A percentile compares a stretch with the other conserved stretches of the same genome.
Evolutionary conservation across 495 filamentous ascomycete species (phyloP).

Genomic region (Copromyces sp.): DNA sequence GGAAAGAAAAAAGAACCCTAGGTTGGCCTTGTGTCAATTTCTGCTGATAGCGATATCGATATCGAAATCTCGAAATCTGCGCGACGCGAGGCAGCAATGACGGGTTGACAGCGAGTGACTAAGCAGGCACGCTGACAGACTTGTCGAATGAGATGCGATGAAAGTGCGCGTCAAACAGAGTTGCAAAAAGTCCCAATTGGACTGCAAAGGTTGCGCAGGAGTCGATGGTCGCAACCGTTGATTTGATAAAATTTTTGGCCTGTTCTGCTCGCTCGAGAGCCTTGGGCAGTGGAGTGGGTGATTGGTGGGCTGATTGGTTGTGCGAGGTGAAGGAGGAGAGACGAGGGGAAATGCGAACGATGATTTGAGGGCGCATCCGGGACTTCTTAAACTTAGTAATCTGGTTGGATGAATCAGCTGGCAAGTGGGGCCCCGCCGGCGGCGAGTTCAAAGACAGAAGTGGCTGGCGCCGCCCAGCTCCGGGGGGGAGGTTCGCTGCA

Average conservation of each 20-base stretch:
- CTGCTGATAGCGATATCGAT: not conserved
- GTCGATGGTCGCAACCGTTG: slow-evolving; percentile 19
- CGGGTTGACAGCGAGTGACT: slow-evolving; percentile 1
- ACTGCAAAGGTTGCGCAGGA: slow-evolving; percentile 15
- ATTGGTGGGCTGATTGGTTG: slow-evolving; percentile 33
- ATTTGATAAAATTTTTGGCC: slow-evolving; percentile 27
- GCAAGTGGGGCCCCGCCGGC: slow-evolving; percentile 14
- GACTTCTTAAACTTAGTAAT: slow-evolving; percentile 27
- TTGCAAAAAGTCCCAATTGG: slow-evolving; percentile 20
- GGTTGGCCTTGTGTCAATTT: not conserved
- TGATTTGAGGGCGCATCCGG: slow-evolving; percentile 32
- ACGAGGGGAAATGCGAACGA: slow-evolving; percentile 26
- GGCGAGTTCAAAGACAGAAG: slow-evolving; percentile 5
- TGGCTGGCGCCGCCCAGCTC: slow-evolving; percentile 21
- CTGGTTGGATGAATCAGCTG: slow-evolving; percentile 36
- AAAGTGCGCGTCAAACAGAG: not conserved
- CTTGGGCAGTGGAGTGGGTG: slow-evolving; percentile 21
- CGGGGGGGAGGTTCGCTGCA: slow-evolving; percentile 13
- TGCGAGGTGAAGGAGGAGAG: slow-evolving; percentile 32
- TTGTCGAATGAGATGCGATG: slow-evolving; percentile 1
- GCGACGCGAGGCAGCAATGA: not conserved
- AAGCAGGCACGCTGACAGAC: not conserved
- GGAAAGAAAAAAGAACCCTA: not conserved
- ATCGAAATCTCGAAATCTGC: not conserved
- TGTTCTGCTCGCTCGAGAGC: slow-evolving; percentile 15